These are phyloP conservation scores for Colletotrichum gigasporum DNA, from an alignment of 2,329 filamentous ascomycete species.

Conservation along the genomic window DNA sequence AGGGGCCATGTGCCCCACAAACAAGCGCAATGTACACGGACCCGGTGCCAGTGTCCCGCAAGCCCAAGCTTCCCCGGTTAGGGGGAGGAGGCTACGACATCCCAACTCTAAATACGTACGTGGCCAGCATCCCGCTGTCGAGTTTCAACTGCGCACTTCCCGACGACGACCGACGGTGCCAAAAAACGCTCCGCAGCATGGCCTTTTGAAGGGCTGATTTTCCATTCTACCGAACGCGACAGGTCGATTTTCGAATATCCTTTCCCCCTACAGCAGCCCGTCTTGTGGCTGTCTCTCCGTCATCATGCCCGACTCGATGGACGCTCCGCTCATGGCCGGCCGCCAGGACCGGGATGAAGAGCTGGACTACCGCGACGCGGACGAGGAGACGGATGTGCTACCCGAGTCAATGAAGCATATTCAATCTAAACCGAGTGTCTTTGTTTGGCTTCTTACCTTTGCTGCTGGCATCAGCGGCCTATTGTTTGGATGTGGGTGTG, in stretches of 20 bases:
- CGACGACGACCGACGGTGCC: conserved; percentile 24
- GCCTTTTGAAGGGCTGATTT: conserved; percentile 18
- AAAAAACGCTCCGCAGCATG: conserved; percentile 19
- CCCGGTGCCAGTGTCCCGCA: conserved; percentile 24
- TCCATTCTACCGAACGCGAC: conserved; percentile 2
- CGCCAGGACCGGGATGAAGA: conserved; percentile 40
- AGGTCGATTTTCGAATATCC: not conserved
- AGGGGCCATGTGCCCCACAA: not conserved
- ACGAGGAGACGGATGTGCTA: conserved; percentile 37
- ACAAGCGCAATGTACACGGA: conserved; percentile 14
- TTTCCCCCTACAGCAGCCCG: not conserved
- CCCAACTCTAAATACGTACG: conserved; percentile 30
- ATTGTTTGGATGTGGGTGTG: conserved; percentile 70
- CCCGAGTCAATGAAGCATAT: conserved; percentile 30
- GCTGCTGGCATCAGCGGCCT: conserved; percentile 74
- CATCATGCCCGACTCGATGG: conserved; percentile 31
- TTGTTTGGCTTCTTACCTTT: conserved; percentile 70
- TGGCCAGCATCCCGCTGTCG: conserved; percentile 26
- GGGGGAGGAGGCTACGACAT: conserved; percentile 26
- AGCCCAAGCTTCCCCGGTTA: conserved; percentile 23
- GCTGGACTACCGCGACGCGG: conserved; percentile 35
- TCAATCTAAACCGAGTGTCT: conserved; percentile 51
- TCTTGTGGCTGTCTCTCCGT: not conserved
- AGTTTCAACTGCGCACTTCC: not conserved
- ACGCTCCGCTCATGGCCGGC: conserved; percentile 28